These are phyloP conservation scores for Chytriomyces confervae DNA, from an alignment of 192 early-diverging fungal genomes.

Conservation along the genomic window DNA sequence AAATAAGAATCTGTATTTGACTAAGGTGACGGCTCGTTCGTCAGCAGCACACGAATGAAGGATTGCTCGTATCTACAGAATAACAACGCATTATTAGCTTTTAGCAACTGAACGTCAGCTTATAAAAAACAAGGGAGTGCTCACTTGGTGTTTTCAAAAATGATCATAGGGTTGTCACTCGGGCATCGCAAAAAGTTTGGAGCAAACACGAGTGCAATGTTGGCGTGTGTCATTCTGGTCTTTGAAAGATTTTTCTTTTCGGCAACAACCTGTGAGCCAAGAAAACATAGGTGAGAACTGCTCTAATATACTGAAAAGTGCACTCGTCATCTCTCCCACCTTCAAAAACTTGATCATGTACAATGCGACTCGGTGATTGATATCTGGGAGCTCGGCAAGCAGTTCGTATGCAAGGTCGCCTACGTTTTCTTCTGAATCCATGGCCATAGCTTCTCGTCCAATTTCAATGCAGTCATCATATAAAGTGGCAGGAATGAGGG, in stretches of 20 bases:
- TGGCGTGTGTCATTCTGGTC: constrained; percentile 91
- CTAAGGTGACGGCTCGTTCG: constrained; percentile 15
- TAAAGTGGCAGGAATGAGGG: constrained; percentile 80
- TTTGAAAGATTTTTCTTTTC: constrained; percentile 69
- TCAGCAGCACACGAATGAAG: constrained; percentile 58
- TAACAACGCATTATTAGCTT: neutral
- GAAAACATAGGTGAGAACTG: neutral
- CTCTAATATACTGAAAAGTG: neutral
- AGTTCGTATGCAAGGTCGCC: constrained; percentile 42
- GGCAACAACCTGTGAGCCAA: constrained; percentile 64
- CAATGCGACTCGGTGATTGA: constrained; percentile 72
- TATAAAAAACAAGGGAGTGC: neutral
- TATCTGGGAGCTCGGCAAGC: constrained; percentile 48
- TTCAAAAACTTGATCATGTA: constrained; percentile 86
- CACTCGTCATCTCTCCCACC: constrained; percentile 39
- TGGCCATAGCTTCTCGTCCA: constrained; percentile 44
- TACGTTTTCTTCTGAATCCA: constrained; percentile 57
- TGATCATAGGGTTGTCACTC: constrained; percentile 57
- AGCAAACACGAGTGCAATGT: constrained; percentile 96
- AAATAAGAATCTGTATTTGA: neutral
- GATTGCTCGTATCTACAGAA: constrained; percentile 58
- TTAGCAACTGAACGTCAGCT: neutral
- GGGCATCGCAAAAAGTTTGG: constrained; percentile 93
- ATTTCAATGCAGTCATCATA: constrained; percentile 79
- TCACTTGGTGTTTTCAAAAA: constrained; percentile 70